These are phyloP conservation scores for Rhynchosporium graminicola DNA, from an alignment of 2,329 filamentous ascomycete species.

Conservation along the genomic window DNA sequence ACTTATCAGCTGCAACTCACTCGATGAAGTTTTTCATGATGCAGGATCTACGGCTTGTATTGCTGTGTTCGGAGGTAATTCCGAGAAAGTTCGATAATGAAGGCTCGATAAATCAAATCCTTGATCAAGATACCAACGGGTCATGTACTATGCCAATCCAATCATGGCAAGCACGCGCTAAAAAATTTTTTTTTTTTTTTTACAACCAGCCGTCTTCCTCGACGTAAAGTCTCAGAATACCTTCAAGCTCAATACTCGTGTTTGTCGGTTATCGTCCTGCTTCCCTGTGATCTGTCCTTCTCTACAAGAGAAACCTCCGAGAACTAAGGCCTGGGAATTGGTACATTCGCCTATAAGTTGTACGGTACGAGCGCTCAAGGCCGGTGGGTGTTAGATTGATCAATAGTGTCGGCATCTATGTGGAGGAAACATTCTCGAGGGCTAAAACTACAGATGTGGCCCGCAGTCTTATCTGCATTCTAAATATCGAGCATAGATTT, in stretches of 20 bases:
- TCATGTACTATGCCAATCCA: too few species aligned
- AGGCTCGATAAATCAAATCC: conserved; percentile 13
- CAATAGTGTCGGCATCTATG: neutral
- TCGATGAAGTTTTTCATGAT: neutral
- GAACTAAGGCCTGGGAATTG: neutral
- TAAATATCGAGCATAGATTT: too few species aligned
- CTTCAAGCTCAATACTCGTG: too few species aligned
- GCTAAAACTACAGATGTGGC: neutral
- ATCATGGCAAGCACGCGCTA: too few species aligned
- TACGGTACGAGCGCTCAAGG: too few species aligned
- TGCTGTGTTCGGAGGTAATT: conserved; percentile 5
- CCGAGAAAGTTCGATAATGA: conserved; percentile 6
- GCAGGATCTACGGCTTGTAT: conserved; percentile 3
- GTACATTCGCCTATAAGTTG: neutral
- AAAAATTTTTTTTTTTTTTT: too few species aligned
- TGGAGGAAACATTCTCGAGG: neutral
- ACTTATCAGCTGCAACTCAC: neutral
- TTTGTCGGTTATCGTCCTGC: too few species aligned
- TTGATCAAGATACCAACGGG: neutral
- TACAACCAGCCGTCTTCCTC: too few species aligned
- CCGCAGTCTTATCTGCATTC: too few species aligned
- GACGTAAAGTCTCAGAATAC: too few species aligned
- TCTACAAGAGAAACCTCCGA: too few species aligned
- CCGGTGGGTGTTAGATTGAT: neutral
- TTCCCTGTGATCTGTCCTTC: too few species aligned